A percentile compares a stretch with the other conserved stretches of the same genome.
Conservation (phyloP, 2,329 filamentous ascomycete genomes). For the Plectosphaerella plurivora region DNA sequence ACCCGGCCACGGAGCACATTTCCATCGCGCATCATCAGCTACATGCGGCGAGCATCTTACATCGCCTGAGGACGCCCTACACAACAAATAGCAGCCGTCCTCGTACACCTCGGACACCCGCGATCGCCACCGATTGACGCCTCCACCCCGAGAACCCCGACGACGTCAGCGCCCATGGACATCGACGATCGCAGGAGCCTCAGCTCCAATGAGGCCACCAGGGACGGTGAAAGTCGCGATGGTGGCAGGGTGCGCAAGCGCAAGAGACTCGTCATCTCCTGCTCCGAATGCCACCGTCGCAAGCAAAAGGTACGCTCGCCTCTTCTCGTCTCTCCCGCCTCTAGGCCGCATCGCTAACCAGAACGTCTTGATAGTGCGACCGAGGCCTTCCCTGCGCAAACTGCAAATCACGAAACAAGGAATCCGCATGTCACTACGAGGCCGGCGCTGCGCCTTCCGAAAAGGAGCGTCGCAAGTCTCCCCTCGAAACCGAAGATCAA, state of each 20-base stretch:
- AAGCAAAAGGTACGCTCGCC: slow-evolving; percentile 47
- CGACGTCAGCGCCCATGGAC: neutral
- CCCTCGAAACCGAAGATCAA: slow-evolving; percentile 7
- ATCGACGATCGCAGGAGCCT: neutral
- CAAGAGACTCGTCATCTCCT: slow-evolving; percentile 57
- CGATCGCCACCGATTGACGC: no score
- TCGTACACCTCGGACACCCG: no score
- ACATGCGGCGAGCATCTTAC: no score
- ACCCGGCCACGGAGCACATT: neutral
- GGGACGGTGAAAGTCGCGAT: neutral
- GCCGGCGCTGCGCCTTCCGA: slow-evolving; percentile 37
- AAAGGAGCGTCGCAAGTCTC: slow-evolving; percentile 26
- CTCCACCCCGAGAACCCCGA: neutral
- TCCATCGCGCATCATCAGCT: no score
- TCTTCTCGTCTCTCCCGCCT: neutral
- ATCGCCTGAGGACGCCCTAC: no score
- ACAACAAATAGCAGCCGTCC: no score
- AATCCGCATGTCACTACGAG: slow-evolving; percentile 53
- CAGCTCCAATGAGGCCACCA: slow-evolving; percentile 2
- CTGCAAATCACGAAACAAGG: slow-evolving; percentile 53
- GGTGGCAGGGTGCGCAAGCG: slow-evolving; percentile 38
- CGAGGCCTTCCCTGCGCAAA: slow-evolving; percentile 56
- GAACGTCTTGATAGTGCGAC: slow-evolving; percentile 43
- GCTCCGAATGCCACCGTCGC: slow-evolving; percentile 59
- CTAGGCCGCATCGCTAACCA: neutral